Evolutionary conservation across 331 rosid genomes (phyloP), one percentile per base, ranked within the genome.

Genomic region (Malus hybrid): DNA sequence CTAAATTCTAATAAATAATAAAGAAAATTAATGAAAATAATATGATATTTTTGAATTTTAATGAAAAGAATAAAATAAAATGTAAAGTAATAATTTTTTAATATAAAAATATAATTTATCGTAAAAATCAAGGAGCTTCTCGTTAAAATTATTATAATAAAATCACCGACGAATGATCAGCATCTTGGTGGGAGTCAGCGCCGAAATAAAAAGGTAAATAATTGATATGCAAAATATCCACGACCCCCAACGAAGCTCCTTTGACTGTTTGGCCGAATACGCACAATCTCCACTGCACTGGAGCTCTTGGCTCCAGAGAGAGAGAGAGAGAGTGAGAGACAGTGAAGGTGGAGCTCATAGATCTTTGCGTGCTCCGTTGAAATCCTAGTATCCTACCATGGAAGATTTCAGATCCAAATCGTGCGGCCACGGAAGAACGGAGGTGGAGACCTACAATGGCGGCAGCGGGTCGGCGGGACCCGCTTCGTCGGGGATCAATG

Each of bases 351-450:
- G 61, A 62, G 28, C 76, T 57, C 75, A 58, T 20, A 66, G 5
- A 72, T 44, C 57, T 18, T 29, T 20, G 42, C 42, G 42, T 36
- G 42, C 42, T 36, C 42, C 42, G 42, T 36, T 36, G 42, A 36
- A 36, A 36, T 36, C 42, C 11, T 36, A 36, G 42, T 36, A 2
- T 36, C 42, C 46, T 10, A 39, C 63, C 5, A 93, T 93, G 99
- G 97, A 88, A 28, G 91, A 91, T 82, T 90, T 88, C 88, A 88
- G 96, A 90, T 94, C 99, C 84, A 92, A 88, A 64, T 94, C 99
- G 7, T 73, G 46, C 6, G 84, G 74, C 5, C 82, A 76, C 5
- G 84, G 82, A 48, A 79, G 81, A 81, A 88, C 78, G 90, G 89
- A 85, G 84, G 81, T 87, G 62, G 87, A 86, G 71, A 22, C 72